Evolutionary conservation across 768 basidiomycete species (phyloP).

Genomic region (Leucosporidium scottii): DNA sequence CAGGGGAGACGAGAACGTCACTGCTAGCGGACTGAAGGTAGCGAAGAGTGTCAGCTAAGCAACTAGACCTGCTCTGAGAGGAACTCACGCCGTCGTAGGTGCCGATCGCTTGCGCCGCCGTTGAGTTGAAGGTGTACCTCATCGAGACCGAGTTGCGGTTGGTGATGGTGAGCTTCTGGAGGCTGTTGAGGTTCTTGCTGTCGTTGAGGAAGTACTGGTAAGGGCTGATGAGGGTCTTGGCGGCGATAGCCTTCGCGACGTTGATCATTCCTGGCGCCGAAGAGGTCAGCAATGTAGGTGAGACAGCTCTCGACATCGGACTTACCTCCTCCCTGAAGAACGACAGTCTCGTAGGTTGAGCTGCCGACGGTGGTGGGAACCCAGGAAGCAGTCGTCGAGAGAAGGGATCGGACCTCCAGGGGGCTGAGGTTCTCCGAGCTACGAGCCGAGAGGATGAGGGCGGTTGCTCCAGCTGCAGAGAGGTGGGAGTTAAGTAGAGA

Average conservation of each 20-base stretch:
- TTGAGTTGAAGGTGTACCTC: conserved; percentile 1
- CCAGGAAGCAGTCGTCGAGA: conserved; percentile 35
- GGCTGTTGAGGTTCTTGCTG: conserved; percentile 51
- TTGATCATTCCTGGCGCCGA: conserved; percentile 45
- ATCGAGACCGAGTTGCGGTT: conserved; percentile 15
- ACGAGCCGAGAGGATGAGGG: conserved; percentile 40
- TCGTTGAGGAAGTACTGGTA: conserved; percentile 60
- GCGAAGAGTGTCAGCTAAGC: too few relatives aligned
- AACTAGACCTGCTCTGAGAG: too few relatives aligned
- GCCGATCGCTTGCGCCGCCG: background rate
- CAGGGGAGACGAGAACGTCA: conserved; percentile 10
- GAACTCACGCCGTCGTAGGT: conserved; percentile 10
- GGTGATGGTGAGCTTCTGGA: conserved; percentile 49
- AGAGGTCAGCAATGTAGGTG: too few relatives aligned
- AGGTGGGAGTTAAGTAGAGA: too few relatives aligned
- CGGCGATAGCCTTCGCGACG: conserved; percentile 54
- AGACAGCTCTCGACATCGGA: too few relatives aligned
- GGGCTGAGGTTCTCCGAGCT: conserved; percentile 33
- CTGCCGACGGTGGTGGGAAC: background rate
- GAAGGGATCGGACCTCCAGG: conserved; percentile 21
- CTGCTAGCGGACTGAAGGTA: background rate
- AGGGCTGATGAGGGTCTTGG: conserved; percentile 52
- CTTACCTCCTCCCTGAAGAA: conserved; percentile 52
- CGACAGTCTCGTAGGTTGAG: background rate
- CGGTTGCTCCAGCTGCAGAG: conserved; percentile 39